These are phyloP conservation scores for Amniculicola lignicola DNA, from an alignment of 495 filamentous ascomycete species.

Conservation along the genomic window DNA sequence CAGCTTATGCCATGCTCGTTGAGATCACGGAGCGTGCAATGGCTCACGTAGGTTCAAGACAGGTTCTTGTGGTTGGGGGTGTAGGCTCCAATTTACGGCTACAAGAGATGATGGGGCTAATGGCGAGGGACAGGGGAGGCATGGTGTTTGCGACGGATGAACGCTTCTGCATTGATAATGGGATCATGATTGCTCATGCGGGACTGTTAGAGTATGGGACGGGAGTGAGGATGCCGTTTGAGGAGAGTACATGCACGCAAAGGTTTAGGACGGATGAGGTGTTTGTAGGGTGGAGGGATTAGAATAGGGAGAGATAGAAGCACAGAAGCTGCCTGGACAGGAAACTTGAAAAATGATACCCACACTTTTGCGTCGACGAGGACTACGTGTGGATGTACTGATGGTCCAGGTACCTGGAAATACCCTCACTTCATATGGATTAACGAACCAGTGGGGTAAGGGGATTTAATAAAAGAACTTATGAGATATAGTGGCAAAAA, in stretches of 20 bases:
- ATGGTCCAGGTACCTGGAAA: not conserved
- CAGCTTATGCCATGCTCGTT: constrained; percentile 91
- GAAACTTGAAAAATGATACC: too few species aligned
- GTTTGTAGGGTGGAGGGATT: constrained; percentile 84
- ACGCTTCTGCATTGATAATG: constrained; percentile 97
- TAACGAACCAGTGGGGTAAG: too few species aligned
- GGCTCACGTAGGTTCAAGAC: constrained; percentile 87
- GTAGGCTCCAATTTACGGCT: constrained; percentile 95
- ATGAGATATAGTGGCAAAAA: too few species aligned
- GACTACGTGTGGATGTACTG: too few species aligned
- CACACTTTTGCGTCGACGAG: too few species aligned
- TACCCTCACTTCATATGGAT: too few species aligned
- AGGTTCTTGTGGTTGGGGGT: constrained; percentile 95
- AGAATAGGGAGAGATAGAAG: constrained; percentile 34
- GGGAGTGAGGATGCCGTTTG: constrained; percentile 70
- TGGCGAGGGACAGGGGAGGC: constrained; percentile 88
- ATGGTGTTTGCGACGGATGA: constrained; percentile 94
- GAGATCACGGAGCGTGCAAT: constrained; percentile 98
- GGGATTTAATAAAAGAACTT: too few species aligned
- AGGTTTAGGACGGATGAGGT: constrained; percentile 95
- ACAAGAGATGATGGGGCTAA: constrained; percentile 97
- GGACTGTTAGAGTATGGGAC: constrained; percentile 79
- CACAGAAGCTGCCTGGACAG: not conserved
- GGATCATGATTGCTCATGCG: constrained; percentile 99
- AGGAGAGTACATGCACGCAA: constrained; percentile 88